These are phyloP conservation scores for Colletotrichum paranaense DNA, from an alignment of 2,329 filamentous ascomycete genomes.

Conservation along the genomic window DNA sequence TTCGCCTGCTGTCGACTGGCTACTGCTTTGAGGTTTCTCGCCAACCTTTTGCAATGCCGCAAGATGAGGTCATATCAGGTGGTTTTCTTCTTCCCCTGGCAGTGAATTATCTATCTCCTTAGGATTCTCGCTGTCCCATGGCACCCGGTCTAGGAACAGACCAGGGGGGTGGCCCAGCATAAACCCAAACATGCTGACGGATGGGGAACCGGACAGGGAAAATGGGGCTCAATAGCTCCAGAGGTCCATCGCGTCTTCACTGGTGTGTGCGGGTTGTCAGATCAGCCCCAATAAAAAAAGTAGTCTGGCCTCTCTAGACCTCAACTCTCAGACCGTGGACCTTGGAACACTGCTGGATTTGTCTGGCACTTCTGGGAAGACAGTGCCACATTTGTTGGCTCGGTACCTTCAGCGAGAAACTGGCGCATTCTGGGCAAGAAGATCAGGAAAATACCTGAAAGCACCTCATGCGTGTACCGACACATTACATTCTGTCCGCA, in stretches of 20 bases:
- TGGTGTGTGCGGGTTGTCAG: slow-evolving; percentile 34
- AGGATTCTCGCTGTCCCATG: background rate
- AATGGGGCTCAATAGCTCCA: background rate
- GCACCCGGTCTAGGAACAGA: background rate
- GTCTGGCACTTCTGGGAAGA: background rate
- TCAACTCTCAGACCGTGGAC: background rate
- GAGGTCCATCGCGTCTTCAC: background rate
- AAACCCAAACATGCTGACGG: background rate
- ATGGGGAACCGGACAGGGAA: slow-evolving; percentile 13
- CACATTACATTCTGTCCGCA: background rate
- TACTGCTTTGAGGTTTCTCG: background rate
- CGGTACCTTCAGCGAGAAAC: background rate
- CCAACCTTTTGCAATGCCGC: background rate
- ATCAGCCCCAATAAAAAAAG: slow-evolving; percentile 16
- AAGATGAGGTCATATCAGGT: slow-evolving; percentile 32
- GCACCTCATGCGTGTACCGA: background rate
- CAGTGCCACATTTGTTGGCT: background rate
- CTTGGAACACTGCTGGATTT: background rate
- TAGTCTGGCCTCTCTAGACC: background rate
- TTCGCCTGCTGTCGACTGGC: no score
- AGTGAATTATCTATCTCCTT: background rate
- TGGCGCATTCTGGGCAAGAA: slow-evolving; percentile 22
- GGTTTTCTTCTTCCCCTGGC: slow-evolving; percentile 5
- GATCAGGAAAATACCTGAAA: background rate
- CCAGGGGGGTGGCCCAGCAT: background rate